phyloP scores from a whole-genome alignment of 768 basidiomycete species.

The Hortiboletus flavorubellus region DNA sequence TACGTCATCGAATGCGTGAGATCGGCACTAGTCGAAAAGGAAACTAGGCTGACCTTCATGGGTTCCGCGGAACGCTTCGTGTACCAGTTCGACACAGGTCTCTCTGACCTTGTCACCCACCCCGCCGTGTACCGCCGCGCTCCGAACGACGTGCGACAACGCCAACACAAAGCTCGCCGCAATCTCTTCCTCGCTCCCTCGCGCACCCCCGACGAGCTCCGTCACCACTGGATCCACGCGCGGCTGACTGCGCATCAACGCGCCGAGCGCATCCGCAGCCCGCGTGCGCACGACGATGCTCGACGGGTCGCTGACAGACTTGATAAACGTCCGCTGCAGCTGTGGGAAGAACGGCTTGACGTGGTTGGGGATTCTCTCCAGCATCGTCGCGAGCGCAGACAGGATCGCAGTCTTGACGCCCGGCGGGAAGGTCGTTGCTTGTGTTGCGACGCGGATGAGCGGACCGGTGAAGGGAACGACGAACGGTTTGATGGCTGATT shows the following conservation, averaged over 20 bases:
- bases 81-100: slow-evolving; percentile 67
- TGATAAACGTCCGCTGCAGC: slow-evolving; percentile 93
- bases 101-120: slow-evolving; percentile 75
- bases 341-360: slow-evolving; percentile 99
- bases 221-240: slow-evolving; percentile 48
- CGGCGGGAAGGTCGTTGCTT: slow-evolving; percentile 76
- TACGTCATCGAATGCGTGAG: background rate
- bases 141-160: slow-evolving; percentile 69
- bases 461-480: too few relatives aligned
- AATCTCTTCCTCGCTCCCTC: slow-evolving; percentile 64
- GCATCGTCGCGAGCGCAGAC: slow-evolving; percentile 77
- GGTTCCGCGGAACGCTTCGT: slow-evolving; percentile 71
- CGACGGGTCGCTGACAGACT: slow-evolving; percentile 78
- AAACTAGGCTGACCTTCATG: slow-evolving; percentile 52
- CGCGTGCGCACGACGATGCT: slow-evolving; percentile 76
- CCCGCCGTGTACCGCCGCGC: slow-evolving; percentile 56
- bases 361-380: slow-evolving; percentile 80
- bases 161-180: slow-evolving; percentile 74
- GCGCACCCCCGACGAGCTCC: slow-evolving; percentile 67
- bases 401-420: slow-evolving; percentile 93
- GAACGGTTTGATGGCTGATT: slow-evolving; percentile 33
- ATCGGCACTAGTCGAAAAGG: background rate
- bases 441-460: too few relatives aligned
- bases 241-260: too few relatives aligned
- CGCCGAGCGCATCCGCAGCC: slow-evolving; percentile 63